A percentile compares a stretch with the other conserved stretches of the same genome.
Conservation (phyloP, 352 stramenopile species). For the Globisporangium uncinulatum region DNA sequence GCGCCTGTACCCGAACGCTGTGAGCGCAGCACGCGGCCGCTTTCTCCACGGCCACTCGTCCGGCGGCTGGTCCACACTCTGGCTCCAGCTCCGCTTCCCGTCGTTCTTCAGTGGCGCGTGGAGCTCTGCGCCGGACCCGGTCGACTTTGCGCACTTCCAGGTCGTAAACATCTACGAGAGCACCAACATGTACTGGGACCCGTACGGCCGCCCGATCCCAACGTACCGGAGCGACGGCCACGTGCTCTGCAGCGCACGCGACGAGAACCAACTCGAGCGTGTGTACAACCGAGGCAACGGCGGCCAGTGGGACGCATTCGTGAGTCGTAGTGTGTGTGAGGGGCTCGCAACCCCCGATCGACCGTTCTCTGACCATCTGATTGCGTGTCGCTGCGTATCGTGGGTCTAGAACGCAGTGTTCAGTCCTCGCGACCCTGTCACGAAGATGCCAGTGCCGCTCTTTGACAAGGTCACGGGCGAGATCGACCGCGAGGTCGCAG, state of each 20-base stretch:
- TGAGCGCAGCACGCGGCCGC: slow-evolving; percentile 27
- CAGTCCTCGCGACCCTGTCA: slow-evolving; percentile 32
- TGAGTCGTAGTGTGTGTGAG: slow-evolving; percentile 25
- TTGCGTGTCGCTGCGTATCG: neutral
- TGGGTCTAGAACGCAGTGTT: slow-evolving; percentile 53
- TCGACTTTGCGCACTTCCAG: slow-evolving; percentile 69
- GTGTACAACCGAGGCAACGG: slow-evolving; percentile 62
- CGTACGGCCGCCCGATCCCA: slow-evolving; percentile 42
- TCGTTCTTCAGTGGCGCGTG: slow-evolving; percentile 71
- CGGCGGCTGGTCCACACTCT: slow-evolving; percentile 62
- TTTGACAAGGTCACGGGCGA: slow-evolving; percentile 71
- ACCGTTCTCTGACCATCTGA: too few relatives aligned
- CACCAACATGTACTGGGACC: slow-evolving; percentile 71
- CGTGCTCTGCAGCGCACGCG: slow-evolving; percentile 51
- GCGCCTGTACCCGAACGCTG: slow-evolving; percentile 29
- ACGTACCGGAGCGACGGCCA: slow-evolving; percentile 49
- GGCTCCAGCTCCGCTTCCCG: slow-evolving; percentile 68
- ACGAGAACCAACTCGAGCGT: slow-evolving; percentile 69
- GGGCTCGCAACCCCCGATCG: too few relatives aligned
- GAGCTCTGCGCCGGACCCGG: slow-evolving; percentile 65
- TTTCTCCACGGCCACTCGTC: slow-evolving; percentile 74
- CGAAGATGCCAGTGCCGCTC: slow-evolving; percentile 50
- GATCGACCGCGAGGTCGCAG: slow-evolving; percentile 52
- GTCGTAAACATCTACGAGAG: slow-evolving; percentile 65
- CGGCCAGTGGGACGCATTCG: slow-evolving; percentile 74